Evolutionary conservation across 768 basidiomycete species (phyloP).

Genomic region (Ramaria rubella): DNA sequence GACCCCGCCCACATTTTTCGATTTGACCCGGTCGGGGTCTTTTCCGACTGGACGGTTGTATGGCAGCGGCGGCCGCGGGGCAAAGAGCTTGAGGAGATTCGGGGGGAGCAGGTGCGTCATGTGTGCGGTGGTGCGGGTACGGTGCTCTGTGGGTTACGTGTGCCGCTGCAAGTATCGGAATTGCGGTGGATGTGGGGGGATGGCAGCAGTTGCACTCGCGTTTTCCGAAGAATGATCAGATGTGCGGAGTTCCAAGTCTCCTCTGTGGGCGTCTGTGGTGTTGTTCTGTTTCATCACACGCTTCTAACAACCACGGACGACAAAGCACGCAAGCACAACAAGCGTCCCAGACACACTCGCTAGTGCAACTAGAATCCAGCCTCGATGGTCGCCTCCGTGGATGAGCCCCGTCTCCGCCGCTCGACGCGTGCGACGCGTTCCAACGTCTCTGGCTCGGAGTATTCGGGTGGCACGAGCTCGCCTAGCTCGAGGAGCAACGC

Average conservation of each 20-base stretch:
- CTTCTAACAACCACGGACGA: neutral
- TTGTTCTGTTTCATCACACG: neutral
- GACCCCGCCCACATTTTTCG: slow-evolving; percentile 72
- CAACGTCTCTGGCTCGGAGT: slow-evolving; percentile 2
- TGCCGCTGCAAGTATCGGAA: no score
- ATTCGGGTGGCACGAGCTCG: neutral
- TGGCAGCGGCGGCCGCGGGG: slow-evolving; percentile 84
- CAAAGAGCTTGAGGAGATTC: slow-evolving; percentile 94
- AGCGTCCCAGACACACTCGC: no score
- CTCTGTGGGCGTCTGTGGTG: neutral
- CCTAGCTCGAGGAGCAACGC: neutral
- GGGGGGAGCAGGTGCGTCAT: slow-evolving; percentile 84
- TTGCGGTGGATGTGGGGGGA: no score
- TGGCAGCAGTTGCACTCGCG: no score
- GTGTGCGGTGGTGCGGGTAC: no score
- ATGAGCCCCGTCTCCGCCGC: neutral
- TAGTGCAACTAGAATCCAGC: no score
- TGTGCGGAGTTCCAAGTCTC: neutral
- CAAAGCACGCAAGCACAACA: no score
- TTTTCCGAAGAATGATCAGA: neutral
- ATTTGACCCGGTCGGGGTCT: slow-evolving; percentile 67
- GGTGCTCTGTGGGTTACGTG: no score
- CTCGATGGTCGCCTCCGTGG: neutral
- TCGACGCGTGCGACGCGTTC: neutral
- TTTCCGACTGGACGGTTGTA: slow-evolving; percentile 80